These are phyloP conservation scores for Fomitopsis pulvina DNA, from an alignment of 768 basidiomycete genomes.

Conservation along the genomic window DNA sequence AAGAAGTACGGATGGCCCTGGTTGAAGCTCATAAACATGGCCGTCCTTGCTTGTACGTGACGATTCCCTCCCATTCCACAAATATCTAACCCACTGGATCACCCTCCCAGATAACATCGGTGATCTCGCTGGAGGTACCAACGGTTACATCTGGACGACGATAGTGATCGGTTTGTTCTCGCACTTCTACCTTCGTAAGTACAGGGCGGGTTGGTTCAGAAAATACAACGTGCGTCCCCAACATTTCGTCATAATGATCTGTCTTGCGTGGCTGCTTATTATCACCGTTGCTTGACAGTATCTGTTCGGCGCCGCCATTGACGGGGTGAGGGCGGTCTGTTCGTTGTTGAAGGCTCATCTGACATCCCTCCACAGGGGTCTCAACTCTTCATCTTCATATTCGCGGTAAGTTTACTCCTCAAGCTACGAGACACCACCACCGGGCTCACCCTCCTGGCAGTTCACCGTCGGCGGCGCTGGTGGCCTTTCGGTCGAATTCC, in stretches of 20 bases:
- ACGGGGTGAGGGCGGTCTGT: neutral
- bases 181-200: constrained; percentile 4
- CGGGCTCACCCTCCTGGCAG: neutral
- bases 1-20: constrained; percentile 1
- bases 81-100: neutral
- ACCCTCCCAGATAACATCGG: neutral
- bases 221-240: constrained; percentile 1
- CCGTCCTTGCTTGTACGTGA: constrained; percentile 1
- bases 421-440: no score
- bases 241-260: neutral
- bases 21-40: constrained; percentile 1
- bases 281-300: neutral
- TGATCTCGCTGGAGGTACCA: constrained; percentile 1
- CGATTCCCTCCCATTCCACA: no score
- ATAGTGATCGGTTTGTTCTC: constrained; percentile 1
- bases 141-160: constrained; percentile 3
- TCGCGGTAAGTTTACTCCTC: neutral
- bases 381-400: constrained; percentile 5
- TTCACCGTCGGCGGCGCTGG: constrained; percentile 2
- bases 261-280: neutral
- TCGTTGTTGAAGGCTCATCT: neutral
- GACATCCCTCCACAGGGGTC: neutral
- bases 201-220: constrained; percentile 1
- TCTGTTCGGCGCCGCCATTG: constrained; percentile 1
- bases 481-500: neutral